Conservation (phyloP, 495 filamentous ascomycete species). For the Lasiosphaeriaceae sp. region DNA sequence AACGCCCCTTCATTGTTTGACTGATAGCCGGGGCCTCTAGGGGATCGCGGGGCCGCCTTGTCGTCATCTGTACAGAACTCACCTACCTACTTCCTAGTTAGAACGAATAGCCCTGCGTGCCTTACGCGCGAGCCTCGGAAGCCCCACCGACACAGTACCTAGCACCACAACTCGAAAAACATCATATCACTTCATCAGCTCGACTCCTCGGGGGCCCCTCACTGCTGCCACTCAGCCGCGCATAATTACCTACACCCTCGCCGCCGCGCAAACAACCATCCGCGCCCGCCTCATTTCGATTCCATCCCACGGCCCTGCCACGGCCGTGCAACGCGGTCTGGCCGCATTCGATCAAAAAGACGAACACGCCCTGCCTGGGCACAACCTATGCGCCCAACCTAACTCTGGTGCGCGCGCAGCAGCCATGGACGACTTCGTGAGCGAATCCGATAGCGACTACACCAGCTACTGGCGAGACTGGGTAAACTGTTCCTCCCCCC, state of each 20-base stretch:
- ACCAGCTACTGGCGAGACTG: constrained; percentile 99
- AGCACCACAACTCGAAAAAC: no score
- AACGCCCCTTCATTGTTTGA: no score
- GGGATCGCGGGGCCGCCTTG: no score
- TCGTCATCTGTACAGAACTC: no score
- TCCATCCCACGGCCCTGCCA: neutral
- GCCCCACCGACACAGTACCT: no score
- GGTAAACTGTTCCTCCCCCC: constrained; percentile 57
- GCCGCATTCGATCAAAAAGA: neutral
- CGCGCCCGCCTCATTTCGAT: neutral
- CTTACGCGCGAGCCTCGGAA: no score
- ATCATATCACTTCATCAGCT: no score
- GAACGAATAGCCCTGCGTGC: no score
- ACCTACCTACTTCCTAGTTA: no score
- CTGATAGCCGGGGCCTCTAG: no score
- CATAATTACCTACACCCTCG: neutral
- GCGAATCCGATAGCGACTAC: constrained; percentile 97
- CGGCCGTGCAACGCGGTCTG: neutral
- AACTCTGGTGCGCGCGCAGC: neutral
- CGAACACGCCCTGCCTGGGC: neutral
- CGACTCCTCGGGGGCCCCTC: no score
- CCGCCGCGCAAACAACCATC: neutral
- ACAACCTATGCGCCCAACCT: neutral
- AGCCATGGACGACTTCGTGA: constrained; percentile 90
- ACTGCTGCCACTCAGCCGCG: neutral